Evolutionary conservation across 2,329 filamentous ascomycete genomes (phyloP).

Genomic region (Colletotrichum orbiculare): DNA sequence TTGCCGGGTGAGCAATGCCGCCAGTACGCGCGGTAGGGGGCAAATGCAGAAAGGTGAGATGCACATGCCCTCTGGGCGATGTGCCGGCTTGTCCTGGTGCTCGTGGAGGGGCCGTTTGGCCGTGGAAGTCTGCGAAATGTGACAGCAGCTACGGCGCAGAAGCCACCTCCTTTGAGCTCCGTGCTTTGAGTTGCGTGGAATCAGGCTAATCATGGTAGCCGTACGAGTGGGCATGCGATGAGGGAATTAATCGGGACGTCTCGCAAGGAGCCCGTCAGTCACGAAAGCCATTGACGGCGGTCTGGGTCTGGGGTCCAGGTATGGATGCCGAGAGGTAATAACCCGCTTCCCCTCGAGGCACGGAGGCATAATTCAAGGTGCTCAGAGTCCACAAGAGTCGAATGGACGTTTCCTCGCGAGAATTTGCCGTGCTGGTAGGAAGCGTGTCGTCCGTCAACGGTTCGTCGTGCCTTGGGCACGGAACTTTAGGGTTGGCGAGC

Average conservation of each 20-base stretch:
- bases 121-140: slow-evolving; percentile 29
- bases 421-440: not conserved
- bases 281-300: slow-evolving; percentile 15
- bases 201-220: slow-evolving; percentile 33
- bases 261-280: slow-evolving; percentile 15
- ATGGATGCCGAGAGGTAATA: not conserved
- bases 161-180: slow-evolving; percentile 17
- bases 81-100: slow-evolving; percentile 8
- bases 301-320: slow-evolving; percentile 12
- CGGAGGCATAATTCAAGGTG: not conserved
- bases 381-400: not conserved
- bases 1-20: slow-evolving; percentile 17
- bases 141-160: slow-evolving; percentile 19
- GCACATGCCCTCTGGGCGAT: slow-evolving; percentile 31
- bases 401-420: slow-evolving; percentile 16
- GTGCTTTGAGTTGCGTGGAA: slow-evolving; percentile 28
- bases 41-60: slow-evolving; percentile 7
- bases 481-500: slow-evolving; percentile 29
- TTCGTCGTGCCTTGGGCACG: slow-evolving; percentile 20
- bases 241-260: slow-evolving; percentile 36
- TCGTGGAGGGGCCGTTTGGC: slow-evolving; percentile 7
- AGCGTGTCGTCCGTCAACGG: not conserved
- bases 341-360: not conserved
- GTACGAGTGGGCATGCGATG: slow-evolving; percentile 32
- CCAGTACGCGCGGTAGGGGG: slow-evolving; percentile 7